phyloP scores from a whole-genome alignment of 192 early-diverging fungal species.

The Spinellus fusiger region DNA sequence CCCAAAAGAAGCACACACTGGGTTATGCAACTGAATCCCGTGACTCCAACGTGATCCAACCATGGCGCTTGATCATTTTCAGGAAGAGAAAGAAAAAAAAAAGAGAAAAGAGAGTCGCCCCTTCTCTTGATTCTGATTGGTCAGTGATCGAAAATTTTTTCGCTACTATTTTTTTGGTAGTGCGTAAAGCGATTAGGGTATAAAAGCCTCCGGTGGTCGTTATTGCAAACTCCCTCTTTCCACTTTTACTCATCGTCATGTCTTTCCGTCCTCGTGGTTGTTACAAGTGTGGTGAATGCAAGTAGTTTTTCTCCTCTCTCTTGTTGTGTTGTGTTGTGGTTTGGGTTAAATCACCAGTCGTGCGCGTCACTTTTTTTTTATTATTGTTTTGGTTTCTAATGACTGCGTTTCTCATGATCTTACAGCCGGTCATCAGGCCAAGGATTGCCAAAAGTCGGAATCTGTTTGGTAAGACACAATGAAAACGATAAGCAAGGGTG shows the following conservation, averaged over 20 bases:
- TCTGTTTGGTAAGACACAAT: constrained; percentile 44
- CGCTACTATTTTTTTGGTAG: neutral
- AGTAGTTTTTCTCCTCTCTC: constrained; percentile 12
- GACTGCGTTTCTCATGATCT: neutral
- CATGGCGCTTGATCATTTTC: too few relatives aligned
- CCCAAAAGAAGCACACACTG: too few relatives aligned
- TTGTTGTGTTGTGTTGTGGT: neutral
- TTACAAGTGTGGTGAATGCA: constrained; percentile 38
- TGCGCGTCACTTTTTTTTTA: neutral
- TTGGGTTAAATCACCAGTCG: neutral
- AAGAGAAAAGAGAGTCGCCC: too few relatives aligned
- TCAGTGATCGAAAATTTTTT: constrained; percentile 7
- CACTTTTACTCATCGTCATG: constrained; percentile 10
- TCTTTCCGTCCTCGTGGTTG: constrained; percentile 34
- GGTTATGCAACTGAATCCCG: too few relatives aligned
- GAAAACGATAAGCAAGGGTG: neutral
- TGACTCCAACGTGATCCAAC: too few relatives aligned
- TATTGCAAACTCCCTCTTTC: constrained; percentile 9
- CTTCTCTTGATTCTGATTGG: neutral
- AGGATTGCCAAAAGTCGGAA: constrained; percentile 41
- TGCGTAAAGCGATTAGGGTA: neutral
- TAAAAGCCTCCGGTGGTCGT: neutral
- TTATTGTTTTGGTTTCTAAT: neutral
- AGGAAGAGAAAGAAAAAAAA: too few relatives aligned
- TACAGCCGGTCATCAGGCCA: constrained; percentile 48